phyloP scores from a whole-genome alignment of 2,329 filamentous ascomycete species.

The Allantophomopsis cytisporea region DNA sequence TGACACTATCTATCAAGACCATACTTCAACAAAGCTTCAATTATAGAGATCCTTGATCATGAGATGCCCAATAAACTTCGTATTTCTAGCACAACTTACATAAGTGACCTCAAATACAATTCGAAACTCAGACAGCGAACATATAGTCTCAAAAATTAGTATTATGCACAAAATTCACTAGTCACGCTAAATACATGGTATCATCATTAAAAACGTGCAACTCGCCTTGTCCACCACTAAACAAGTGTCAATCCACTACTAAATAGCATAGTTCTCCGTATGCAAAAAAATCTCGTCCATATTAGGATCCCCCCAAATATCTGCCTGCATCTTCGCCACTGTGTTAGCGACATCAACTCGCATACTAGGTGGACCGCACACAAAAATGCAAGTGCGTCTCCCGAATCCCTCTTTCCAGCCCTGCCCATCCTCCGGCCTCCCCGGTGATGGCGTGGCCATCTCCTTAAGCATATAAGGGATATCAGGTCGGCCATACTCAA shows the following conservation, averaged over 20 bases:
- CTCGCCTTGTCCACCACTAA: too few species aligned
- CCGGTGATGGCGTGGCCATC: conserved; percentile 48
- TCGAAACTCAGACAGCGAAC: too few species aligned
- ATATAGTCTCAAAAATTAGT: too few species aligned
- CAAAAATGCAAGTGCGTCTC: conserved; percentile 74
- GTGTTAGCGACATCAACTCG: conserved; percentile 76
- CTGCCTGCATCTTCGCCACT: conserved; percentile 68
- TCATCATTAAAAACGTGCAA: too few species aligned
- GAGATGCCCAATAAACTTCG: too few species aligned
- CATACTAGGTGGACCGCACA: conserved; percentile 83
- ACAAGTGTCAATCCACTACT: conserved; percentile 4
- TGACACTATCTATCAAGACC: too few species aligned
- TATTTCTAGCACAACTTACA: too few species aligned
- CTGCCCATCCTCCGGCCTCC: conserved; percentile 22
- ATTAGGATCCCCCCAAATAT: conserved; percentile 66
- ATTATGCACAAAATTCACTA: too few species aligned
- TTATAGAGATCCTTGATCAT: too few species aligned
- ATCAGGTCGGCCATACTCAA: conserved; percentile 84
- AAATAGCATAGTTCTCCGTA: conserved; percentile 89
- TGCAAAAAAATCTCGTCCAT: conserved; percentile 89
- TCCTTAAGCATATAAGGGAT: conserved; percentile 77
- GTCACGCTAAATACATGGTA: too few species aligned
- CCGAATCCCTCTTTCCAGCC: conserved; percentile 61
- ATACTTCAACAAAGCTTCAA: too few species aligned
- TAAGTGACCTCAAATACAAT: too few species aligned